Evolutionary conservation across 2,329 filamentous ascomycete genomes (phyloP).

Genomic region (Aspergillus terreus): DNA sequence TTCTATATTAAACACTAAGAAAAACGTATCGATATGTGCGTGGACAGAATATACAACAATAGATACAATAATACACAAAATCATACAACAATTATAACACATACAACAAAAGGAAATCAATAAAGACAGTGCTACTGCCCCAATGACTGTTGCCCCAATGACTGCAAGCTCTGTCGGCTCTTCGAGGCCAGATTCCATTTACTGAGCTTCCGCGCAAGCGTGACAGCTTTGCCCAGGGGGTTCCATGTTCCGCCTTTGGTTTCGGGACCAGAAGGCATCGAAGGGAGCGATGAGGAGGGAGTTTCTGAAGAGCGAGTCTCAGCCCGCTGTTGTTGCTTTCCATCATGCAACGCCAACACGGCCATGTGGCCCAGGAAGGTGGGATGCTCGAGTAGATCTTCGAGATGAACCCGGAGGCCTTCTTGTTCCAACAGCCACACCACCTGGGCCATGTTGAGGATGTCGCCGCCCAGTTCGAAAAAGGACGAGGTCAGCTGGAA

Average conservation of each 20-base stretch:
- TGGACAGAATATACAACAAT: neutral
- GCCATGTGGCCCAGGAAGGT: slow-evolving; percentile 42
- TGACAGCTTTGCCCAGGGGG: slow-evolving; percentile 23
- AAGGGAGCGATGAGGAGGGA: neutral
- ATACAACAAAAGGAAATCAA: neutral
- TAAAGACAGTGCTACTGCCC: neutral
- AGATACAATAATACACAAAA: neutral
- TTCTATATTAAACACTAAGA: neutral
- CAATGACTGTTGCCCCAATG: neutral
- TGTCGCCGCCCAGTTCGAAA: slow-evolving; percentile 40
- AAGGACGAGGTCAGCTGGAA: slow-evolving; percentile 40
- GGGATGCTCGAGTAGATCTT: slow-evolving; percentile 39
- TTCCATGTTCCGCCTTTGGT: slow-evolving; percentile 20
- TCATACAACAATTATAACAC: neutral
- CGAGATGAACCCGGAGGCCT: slow-evolving; percentile 35
- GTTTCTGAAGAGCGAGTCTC: slow-evolving; percentile 3
- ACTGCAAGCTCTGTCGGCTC: slow-evolving; percentile 14
- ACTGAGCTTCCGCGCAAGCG: slow-evolving; percentile 26
- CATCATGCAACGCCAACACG: slow-evolving; percentile 27
- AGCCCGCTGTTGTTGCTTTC: slow-evolving; percentile 16
- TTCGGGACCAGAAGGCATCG: neutral
- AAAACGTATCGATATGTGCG: neutral
- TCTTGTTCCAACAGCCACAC: slow-evolving; percentile 41
- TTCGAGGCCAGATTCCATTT: slow-evolving; percentile 21
- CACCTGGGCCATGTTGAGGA: slow-evolving; percentile 40